Evolutionary conservation across 2,329 filamentous ascomycete species (phyloP).

Genomic region (Sclerotinia spermophila): DNA sequence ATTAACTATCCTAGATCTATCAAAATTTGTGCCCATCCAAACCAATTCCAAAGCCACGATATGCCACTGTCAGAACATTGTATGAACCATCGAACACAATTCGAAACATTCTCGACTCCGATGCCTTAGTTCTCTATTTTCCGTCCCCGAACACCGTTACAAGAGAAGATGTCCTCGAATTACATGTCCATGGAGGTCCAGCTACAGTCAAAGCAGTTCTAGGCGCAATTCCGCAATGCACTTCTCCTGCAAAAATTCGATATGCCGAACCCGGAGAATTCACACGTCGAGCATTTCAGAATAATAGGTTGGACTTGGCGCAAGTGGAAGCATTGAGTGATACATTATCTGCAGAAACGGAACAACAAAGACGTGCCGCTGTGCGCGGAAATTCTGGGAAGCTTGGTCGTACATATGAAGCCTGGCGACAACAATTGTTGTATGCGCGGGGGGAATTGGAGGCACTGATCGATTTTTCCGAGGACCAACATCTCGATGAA

Average conservation of each 20-base stretch:
- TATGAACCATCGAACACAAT: conserved; percentile 51
- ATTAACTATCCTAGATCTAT: conserved; percentile 53
- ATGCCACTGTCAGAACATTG: conserved; percentile 71
- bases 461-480: conserved; percentile 93
- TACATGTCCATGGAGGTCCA: conserved; percentile 90
- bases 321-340: conserved; percentile 71
- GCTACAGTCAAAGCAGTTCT: conserved; percentile 87
- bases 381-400: conserved; percentile 71
- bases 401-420: conserved; percentile 73
- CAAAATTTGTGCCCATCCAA: conserved; percentile 55
- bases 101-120: conserved; percentile 56
- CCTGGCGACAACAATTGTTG: conserved; percentile 73
- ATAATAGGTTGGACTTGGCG: conserved; percentile 78
- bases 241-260: conserved; percentile 50
- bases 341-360: conserved; percentile 68
- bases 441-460: conserved; percentile 87
- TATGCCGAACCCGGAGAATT: conserved; percentile 97
- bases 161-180: conserved; percentile 85
- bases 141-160: conserved; percentile 79
- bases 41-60: conserved; percentile 53
- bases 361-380: conserved; percentile 86
- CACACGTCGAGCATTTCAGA: conserved; percentile 85
- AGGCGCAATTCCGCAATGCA: conserved; percentile 63
- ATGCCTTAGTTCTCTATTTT: conserved; percentile 69
- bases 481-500: conserved; percentile 96